These are phyloP conservation scores for Fusarium devonianum DNA, from an alignment of 2,329 filamentous ascomycete species.

Conservation along the genomic window DNA sequence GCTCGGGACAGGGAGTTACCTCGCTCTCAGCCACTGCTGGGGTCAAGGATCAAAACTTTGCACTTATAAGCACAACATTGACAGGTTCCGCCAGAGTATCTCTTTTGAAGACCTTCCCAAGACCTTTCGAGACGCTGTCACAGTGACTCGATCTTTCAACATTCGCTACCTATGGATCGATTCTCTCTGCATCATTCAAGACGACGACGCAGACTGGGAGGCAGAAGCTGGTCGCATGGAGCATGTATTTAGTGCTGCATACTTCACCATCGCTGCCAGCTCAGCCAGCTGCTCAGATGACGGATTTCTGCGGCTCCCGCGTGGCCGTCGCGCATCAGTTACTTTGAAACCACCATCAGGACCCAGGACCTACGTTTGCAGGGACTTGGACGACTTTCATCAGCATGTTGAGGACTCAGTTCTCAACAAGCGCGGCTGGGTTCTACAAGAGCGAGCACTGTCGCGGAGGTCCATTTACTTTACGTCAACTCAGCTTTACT, in stretches of 20 bases:
- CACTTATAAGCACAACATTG: background rate
- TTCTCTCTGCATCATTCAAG: conserved; percentile 18
- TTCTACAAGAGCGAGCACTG: conserved; percentile 18
- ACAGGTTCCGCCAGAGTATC: background rate
- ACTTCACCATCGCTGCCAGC: conserved; percentile 10
- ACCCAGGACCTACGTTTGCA: background rate
- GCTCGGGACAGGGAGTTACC: background rate
- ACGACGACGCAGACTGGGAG: background rate
- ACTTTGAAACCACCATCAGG: background rate
- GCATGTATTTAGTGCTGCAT: background rate
- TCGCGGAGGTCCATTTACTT: conserved; percentile 31
- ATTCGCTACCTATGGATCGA: conserved; percentile 19
- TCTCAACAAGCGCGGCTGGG: conserved; percentile 14
- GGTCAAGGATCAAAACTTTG: background rate
- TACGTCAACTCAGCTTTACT: conserved; percentile 26
- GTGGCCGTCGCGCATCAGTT: background rate
- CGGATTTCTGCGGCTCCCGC: conserved; percentile 1
- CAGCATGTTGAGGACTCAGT: background rate
- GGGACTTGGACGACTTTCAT: background rate
- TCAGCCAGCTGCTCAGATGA: conserved; percentile 1
- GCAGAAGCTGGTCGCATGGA: conserved; percentile 8
- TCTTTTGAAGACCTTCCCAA: background rate
- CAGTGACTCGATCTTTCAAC: conserved; percentile 1
- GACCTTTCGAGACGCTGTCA: conserved; percentile 8
- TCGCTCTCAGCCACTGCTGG: background rate